These are phyloP conservation scores for Polyporus arcularius DNA, from an alignment of 768 basidiomycete species.

Conservation along the genomic window DNA sequence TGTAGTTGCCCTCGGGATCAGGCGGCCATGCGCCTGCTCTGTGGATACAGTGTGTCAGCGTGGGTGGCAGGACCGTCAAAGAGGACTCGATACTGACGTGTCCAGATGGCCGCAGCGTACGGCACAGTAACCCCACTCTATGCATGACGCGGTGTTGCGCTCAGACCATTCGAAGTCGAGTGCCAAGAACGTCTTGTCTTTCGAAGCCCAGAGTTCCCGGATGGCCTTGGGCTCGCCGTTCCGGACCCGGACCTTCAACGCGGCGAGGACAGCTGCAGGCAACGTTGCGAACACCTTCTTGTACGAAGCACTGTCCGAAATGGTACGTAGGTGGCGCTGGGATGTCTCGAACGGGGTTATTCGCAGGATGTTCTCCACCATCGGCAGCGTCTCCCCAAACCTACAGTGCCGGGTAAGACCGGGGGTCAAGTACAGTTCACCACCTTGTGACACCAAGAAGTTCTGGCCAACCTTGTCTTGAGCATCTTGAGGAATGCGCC, in stretches of 20 bases:
- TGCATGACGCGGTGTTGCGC: conserved; percentile 61
- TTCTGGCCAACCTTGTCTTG: conserved; percentile 59
- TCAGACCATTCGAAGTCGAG: conserved; percentile 79
- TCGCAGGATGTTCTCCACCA: conserved; percentile 70
- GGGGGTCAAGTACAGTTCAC: neutral
- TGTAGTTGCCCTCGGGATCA: conserved; percentile 71
- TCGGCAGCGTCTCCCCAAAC: conserved; percentile 75
- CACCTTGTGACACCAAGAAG: neutral
- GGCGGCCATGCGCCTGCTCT: conserved; percentile 80
- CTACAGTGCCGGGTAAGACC: conserved; percentile 33
- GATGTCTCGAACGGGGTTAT: conserved; percentile 69
- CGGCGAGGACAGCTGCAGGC: conserved; percentile 65
- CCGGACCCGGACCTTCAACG: conserved; percentile 64
- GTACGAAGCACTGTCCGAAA: conserved; percentile 68
- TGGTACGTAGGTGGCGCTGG: conserved; percentile 67
- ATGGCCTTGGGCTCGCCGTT: conserved; percentile 67
- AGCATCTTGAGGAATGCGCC: conserved; percentile 84
- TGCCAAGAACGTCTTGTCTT: conserved; percentile 74
- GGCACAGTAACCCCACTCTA: conserved; percentile 86
- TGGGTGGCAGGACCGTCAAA: conserved; percentile 9
- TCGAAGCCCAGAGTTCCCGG: conserved; percentile 64
- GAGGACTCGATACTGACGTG: conserved; percentile 44
- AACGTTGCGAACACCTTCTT: conserved; percentile 71
- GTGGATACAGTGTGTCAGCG: neutral
- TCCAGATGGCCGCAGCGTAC: conserved; percentile 72